Conservation (phyloP, 2,329 filamentous ascomycete genomes). For the Fusarium sambucinum region DNA sequence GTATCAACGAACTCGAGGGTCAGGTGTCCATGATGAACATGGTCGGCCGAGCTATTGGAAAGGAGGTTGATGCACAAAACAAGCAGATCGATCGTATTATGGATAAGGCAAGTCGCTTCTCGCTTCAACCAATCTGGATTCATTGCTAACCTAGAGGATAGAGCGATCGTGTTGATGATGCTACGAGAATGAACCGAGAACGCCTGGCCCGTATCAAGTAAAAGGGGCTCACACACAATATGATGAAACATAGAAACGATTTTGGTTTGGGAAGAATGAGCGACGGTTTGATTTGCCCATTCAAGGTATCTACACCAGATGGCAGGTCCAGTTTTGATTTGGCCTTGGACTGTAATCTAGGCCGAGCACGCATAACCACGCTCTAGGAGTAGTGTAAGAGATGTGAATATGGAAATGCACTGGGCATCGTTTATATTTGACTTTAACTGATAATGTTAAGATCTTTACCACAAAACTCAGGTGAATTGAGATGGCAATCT, state of each 20-base stretch:
- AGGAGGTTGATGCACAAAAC: constrained; percentile 83
- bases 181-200: constrained; percentile 82
- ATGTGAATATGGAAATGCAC: constrained; percentile 13
- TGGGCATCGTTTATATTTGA: neutral
- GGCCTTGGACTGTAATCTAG: constrained; percentile 11
- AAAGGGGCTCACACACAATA: constrained; percentile 17
- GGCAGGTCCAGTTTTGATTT: constrained; percentile 4
- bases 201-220: constrained; percentile 72
- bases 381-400: neutral
- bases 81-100: constrained; percentile 79
- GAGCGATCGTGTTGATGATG: constrained; percentile 86
- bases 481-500: no score
- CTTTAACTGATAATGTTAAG: neutral
- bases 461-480: neutral
- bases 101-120: constrained; percentile 70
- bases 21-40: constrained; percentile 79
- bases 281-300: constrained; percentile 23
- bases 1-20: constrained; percentile 73
- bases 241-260: constrained; percentile 17
- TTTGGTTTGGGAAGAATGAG: constrained; percentile 5
- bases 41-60: constrained; percentile 78
- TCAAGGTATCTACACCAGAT: constrained; percentile 1
- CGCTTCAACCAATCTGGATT: neutral
- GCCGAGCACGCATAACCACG: neutral
- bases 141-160: constrained; percentile 55